These are phyloP conservation scores for Schizonepeta tenuifolia DNA, from an alignment of 257 asterid genomes.

Conservation along the genomic window DNA sequence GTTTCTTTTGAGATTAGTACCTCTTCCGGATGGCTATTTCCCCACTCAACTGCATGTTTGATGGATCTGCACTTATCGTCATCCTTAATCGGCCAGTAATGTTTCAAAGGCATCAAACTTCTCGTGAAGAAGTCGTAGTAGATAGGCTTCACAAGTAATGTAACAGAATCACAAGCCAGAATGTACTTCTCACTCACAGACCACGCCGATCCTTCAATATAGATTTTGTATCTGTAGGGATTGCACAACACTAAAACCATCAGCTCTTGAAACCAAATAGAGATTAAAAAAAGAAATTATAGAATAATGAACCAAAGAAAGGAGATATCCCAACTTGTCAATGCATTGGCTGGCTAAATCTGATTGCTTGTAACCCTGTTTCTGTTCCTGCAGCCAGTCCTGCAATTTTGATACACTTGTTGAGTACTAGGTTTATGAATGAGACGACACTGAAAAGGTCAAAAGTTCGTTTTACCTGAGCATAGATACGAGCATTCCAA, in stretches of 20 bases:
- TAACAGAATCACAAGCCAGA: constrained; percentile 77
- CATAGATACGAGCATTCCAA: constrained; percentile 81
- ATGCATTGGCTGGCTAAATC: constrained; percentile 78
- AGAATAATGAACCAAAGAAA: background rate
- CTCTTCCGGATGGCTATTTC: constrained; percentile 61
- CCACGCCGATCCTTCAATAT: constrained; percentile 93
- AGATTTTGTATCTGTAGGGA: constrained; percentile 70
- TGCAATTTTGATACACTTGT: constrained; percentile 26
- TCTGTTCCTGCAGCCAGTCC: constrained; percentile 69
- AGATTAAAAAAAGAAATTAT: background rate
- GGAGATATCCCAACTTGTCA: constrained; percentile 54
- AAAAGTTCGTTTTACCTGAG: constrained; percentile 53
- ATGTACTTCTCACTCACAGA: constrained; percentile 97
- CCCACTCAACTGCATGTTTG: constrained; percentile 88
- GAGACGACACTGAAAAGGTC: background rate
- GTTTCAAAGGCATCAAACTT: constrained; percentile 75
- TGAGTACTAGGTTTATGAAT: background rate
- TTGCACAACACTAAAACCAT: constrained; percentile 1
- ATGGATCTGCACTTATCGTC: constrained; percentile 76
- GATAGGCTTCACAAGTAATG: constrained; percentile 60
- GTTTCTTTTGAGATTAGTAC: constrained; percentile 12
- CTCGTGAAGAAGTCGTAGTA: constrained; percentile 87
- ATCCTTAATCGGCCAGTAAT: constrained; percentile 83
- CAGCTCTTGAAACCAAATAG: background rate
- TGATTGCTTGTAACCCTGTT: constrained; percentile 70